Conservation (phyloP, 306 rosid species). For the Cucurbita ficifolia region DNA sequence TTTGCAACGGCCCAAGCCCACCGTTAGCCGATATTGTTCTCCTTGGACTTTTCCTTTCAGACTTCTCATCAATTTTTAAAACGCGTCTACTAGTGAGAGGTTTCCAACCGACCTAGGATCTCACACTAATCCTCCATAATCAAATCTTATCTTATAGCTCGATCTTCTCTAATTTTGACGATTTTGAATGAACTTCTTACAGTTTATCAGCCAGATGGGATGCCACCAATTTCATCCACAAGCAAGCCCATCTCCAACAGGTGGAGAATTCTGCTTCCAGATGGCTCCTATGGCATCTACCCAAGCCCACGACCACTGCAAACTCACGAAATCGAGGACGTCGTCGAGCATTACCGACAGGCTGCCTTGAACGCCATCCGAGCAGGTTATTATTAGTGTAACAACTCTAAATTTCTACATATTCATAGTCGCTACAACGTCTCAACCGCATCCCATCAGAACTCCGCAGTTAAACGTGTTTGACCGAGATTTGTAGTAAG, state of each 20-base stretch:
- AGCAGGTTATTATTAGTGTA: slow-evolving; percentile 35
- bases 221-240: slow-evolving; percentile 65
- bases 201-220: slow-evolving; percentile 73
- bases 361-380: slow-evolving; percentile 49
- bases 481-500: too few species aligned
- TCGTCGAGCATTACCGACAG: slow-evolving; percentile 61
- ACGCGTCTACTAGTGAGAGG: too few species aligned
- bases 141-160: background rate
- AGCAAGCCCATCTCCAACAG: slow-evolving; percentile 40
- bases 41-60: too few species aligned
- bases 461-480: too few species aligned
- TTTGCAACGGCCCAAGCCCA: too few species aligned
- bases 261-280: slow-evolving; percentile 65
- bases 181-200: background rate
- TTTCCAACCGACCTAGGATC: too few species aligned
- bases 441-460: too few species aligned
- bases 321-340: slow-evolving; percentile 36
- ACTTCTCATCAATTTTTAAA: too few species aligned
- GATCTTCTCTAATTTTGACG: background rate
- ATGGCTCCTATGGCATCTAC: slow-evolving; percentile 59
- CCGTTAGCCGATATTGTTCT: too few species aligned
- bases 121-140: background rate
- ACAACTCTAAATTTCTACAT: too few species aligned
- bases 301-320: slow-evolving; percentile 44
- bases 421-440: too few species aligned